phyloP scores from a whole-genome alignment of 2,329 filamentous ascomycete species.

The Fusarium drepaniforme region DNA sequence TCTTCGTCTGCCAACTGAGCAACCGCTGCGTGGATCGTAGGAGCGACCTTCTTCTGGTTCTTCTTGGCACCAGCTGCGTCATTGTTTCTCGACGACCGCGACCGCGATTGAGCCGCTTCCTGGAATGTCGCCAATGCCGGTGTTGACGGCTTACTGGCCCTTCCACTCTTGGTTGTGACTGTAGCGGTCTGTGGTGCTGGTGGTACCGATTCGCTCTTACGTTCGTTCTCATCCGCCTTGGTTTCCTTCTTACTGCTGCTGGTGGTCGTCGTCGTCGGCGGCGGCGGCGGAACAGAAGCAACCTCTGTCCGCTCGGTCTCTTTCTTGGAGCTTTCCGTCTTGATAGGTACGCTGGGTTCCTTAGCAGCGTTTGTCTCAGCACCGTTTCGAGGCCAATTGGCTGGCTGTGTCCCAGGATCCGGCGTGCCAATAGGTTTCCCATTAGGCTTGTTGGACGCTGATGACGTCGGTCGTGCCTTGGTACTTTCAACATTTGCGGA shows the following conservation, averaged over 20 bases:
- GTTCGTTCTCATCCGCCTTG: conserved; percentile 52
- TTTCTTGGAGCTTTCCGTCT: conserved; percentile 50
- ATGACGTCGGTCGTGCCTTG: conserved; percentile 68
- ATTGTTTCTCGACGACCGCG: conserved; percentile 64
- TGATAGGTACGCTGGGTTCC: conserved; percentile 56
- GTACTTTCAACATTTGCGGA: conserved; percentile 65
- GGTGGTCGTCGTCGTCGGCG: conserved; percentile 42
- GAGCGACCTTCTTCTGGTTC: conserved; percentile 69
- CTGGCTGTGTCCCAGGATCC: conserved; percentile 50
- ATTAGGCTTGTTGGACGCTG: conserved; percentile 72
- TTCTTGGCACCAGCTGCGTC: conserved; percentile 60
- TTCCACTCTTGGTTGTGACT: conserved; percentile 74
- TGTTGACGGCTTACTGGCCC: conserved; percentile 76
- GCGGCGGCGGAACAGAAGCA: conserved; percentile 42
- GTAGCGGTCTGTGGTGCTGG: conserved; percentile 54
- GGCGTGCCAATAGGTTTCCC: conserved; percentile 56
- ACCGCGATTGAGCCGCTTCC: conserved; percentile 66
- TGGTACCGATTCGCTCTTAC: conserved; percentile 60
- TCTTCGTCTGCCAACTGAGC: conserved; percentile 56
- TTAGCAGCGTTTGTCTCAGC: conserved; percentile 63
- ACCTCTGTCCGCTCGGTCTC: conserved; percentile 48
- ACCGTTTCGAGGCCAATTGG: conserved; percentile 45
- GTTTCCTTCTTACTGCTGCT: conserved; percentile 58
- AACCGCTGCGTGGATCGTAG: conserved; percentile 54
- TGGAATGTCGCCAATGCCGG: conserved; percentile 71